Base-by-base conservation (phyloP, 352 stramenopile species). In the Phytophthora sansomeana region DNA sequence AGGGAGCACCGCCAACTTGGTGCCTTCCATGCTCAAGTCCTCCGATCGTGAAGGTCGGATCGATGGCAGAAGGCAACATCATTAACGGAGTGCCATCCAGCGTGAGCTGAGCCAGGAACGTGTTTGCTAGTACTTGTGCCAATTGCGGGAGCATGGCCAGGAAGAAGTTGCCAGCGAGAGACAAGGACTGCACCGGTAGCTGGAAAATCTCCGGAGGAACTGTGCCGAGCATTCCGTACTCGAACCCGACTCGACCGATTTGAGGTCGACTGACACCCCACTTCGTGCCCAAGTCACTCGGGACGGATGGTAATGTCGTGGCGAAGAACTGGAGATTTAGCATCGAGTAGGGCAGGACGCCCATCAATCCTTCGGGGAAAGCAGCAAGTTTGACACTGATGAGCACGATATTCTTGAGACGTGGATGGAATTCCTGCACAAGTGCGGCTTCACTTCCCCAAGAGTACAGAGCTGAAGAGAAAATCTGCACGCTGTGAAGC, bases 321-420 rank as follows among this genome's bases (percentile, higher is more conserved):
- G 29, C 58, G n/a, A 72, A 68, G 46, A 72, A 68, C 13, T 72
- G 50, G 6, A 72, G 49, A 26, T 72, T 72, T 0, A 57, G 4
- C 38, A 68, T 26, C 16, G 49, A 43, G 17, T 63, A 17, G 6
- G 64, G 64, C 11, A 72, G 32, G 3, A 24, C 33, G 5, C 46
- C 42, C 58, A 63, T 63, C 26, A 72, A 54, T 29, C 64, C 64
- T 16, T 49, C 58, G 9, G 64, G 64, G 32, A 68, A 72, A 0
- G 36, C 58, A 9, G 42, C 46, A 14, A 72, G 51, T 28, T 60
- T 48, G 35, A 60, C 58, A 2, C 44, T 55, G 16, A 68, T 58
- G 21, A 72, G 58, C 10, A 67, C 11, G 29, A 72, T 28, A 26
- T 52, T 72, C 43, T 68, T 57, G 39, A 72, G 51, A 6, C 43